phyloP scores from a whole-genome alignment of 495 filamentous ascomycete genomes.

The Talaromyces adpressus region DNA sequence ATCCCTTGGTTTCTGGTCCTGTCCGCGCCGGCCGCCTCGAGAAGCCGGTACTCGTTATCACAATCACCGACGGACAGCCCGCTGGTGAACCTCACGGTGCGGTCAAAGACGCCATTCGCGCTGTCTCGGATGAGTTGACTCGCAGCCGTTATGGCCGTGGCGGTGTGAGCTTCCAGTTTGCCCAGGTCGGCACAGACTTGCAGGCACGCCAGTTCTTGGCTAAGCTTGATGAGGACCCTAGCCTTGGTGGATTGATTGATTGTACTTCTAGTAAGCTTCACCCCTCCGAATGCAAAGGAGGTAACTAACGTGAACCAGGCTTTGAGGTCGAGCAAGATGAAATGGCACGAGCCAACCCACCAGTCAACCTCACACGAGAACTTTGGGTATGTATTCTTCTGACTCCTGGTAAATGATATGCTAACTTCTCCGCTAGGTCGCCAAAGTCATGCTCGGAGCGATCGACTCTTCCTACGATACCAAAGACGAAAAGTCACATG shows the following conservation, averaged over 20 bases:
- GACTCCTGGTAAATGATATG: too few relatives aligned
- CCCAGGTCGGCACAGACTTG: constrained; percentile 65
- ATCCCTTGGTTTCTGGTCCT: constrained; percentile 47
- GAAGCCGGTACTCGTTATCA: constrained; percentile 64
- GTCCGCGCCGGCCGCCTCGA: constrained; percentile 42
- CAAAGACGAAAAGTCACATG: constrained; percentile 51
- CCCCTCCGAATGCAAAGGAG: constrained; percentile 1
- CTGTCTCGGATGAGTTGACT: constrained; percentile 36
- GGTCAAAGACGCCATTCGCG: constrained; percentile 45
- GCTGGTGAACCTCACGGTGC: constrained; percentile 44
- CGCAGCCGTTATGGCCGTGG: constrained; percentile 42
- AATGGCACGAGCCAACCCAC: constrained; percentile 48
- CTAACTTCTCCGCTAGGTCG: constrained; percentile 30
- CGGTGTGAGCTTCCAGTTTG: constrained; percentile 62
- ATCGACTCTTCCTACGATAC: constrained; percentile 60
- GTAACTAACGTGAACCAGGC: constrained; percentile 31
- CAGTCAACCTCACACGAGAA: constrained; percentile 54
- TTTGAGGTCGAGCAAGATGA: constrained; percentile 61
- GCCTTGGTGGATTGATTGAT: constrained; percentile 56
- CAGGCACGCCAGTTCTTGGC: constrained; percentile 57
- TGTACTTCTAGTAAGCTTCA: constrained; percentile 62
- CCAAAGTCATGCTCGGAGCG: constrained; percentile 64
- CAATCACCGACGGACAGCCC: constrained; percentile 64
- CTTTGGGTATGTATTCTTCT: too few relatives aligned
- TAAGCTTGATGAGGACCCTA: constrained; percentile 55